These are phyloP conservation scores for Euphrasia arctica DNA, from an alignment of 305 asterid genomes.

Conservation along the genomic window DNA sequence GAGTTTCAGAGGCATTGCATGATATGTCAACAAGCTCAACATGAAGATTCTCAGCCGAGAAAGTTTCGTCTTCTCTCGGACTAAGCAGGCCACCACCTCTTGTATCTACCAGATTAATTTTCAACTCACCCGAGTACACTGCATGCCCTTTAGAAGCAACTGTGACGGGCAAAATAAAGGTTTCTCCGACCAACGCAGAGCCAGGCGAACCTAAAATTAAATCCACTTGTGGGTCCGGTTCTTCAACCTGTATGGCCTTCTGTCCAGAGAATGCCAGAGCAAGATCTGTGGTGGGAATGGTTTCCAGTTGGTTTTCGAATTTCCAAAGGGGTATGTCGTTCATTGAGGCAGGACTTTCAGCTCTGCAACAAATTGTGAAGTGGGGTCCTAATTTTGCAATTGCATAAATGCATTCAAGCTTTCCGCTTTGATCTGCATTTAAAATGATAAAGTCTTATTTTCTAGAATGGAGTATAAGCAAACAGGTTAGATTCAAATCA, in stretches of 20 bases:
- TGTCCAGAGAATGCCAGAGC: slow-evolving; percentile 90
- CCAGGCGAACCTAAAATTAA: slow-evolving; percentile 70
- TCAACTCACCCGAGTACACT: slow-evolving; percentile 87
- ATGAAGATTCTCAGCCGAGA: slow-evolving; percentile 78
- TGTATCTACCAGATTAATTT: slow-evolving; percentile 94
- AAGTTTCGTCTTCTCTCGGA: slow-evolving; percentile 85
- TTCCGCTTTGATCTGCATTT: slow-evolving; percentile 94
- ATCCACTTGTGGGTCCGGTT: slow-evolving; percentile 98
- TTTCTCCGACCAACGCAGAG: slow-evolving; percentile 94
- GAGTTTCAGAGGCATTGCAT: slow-evolving; percentile 43
- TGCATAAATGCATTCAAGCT: slow-evolving; percentile 91
- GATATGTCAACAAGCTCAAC: slow-evolving; percentile 84
- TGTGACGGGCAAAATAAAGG: slow-evolving; percentile 77
- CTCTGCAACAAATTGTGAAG: slow-evolving; percentile 92
- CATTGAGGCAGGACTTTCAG: slow-evolving; percentile 98
- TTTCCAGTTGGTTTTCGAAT: slow-evolving; percentile 82
- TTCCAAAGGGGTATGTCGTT: slow-evolving; percentile 93
- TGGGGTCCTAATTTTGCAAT: slow-evolving; percentile 86
- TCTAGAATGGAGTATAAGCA: not conserved
- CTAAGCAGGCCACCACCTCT: slow-evolving; percentile 96
- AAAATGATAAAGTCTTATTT: slow-evolving; percentile 28
- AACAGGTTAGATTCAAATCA: slow-evolving; percentile 2
- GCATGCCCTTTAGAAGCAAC: slow-evolving; percentile 85
- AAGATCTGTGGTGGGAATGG: slow-evolving; percentile 84
- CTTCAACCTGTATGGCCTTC: slow-evolving; percentile 96